Percentiles rank a stretch among this genome's conserved stretches.
Evolutionary conservation across 176 grass and related monocot genomes (phyloP).

Genomic region (Chrysopogon serrulatus): DNA sequence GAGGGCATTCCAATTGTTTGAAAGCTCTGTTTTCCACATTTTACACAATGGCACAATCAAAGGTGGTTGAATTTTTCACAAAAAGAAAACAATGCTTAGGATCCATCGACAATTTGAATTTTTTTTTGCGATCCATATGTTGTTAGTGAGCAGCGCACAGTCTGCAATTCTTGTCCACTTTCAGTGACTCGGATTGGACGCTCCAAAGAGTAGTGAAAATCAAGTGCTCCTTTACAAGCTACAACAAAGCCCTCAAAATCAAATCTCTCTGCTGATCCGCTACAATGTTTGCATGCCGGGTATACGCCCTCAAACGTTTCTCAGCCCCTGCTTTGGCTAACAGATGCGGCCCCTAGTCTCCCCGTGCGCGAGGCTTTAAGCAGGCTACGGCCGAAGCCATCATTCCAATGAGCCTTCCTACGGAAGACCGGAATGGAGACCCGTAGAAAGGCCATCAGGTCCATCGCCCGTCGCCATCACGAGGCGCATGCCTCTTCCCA

Average conservation of each 20-base stretch:
- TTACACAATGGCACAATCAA: background rate
- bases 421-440: background rate
- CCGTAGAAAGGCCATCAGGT: background rate
- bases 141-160: too few relatives aligned
- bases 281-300: background rate
- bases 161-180: too few relatives aligned
- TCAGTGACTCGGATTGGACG: too few relatives aligned
- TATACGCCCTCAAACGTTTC: background rate
- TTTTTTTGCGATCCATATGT: too few relatives aligned
- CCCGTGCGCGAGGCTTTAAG: background rate
- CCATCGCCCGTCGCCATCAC: background rate
- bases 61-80: background rate
- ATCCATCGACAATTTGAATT: too few relatives aligned
- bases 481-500: background rate
- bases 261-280: background rate
- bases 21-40: background rate
- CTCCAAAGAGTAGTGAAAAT: background rate
- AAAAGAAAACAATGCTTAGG: background rate
- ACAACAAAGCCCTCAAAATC: background rate
- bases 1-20: background rate
- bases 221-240: background rate
- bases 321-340: background rate
- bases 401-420: constrained; percentile 1
- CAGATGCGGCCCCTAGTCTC: background rate
- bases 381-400: background rate